phyloP scores from a whole-genome alignment of 2,329 filamentous ascomycete genomes.

The Fusarium sp. region DNA sequence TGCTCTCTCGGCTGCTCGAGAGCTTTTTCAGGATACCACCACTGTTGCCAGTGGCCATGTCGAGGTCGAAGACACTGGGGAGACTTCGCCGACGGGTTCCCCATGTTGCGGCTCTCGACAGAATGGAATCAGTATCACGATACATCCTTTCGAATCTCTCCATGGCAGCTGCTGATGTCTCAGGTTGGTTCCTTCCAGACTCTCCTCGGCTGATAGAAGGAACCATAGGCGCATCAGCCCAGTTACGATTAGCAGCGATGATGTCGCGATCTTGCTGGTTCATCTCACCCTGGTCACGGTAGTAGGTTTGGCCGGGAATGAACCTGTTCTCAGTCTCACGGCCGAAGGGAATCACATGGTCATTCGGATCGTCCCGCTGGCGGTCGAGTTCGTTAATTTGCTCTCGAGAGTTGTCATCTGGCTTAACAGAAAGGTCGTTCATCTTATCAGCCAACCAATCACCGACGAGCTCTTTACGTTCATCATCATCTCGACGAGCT shows the following conservation, averaged over 20 bases:
- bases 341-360: slow-evolving; percentile 60
- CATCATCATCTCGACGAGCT: slow-evolving; percentile 56
- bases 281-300: slow-evolving; percentile 57
- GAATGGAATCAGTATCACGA: slow-evolving; percentile 68
- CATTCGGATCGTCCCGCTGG: slow-evolving; percentile 49
- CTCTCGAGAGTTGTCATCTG: slow-evolving; percentile 44
- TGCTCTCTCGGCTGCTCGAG: slow-evolving; percentile 64
- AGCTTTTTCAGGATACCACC: slow-evolving; percentile 74
- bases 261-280: slow-evolving; percentile 63
- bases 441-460: slow-evolving; percentile 62
- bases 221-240: slow-evolving; percentile 63
- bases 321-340: slow-evolving; percentile 64
- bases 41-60: slow-evolving; percentile 65
- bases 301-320: slow-evolving; percentile 65
- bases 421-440: slow-evolving; percentile 46
- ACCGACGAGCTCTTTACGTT: slow-evolving; percentile 65
- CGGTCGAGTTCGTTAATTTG: slow-evolving; percentile 43
- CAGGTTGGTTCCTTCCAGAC: slow-evolving; percentile 59
- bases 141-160: slow-evolving; percentile 65
- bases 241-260: slow-evolving; percentile 62
- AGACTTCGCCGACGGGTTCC: slow-evolving; percentile 76
- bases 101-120: slow-evolving; percentile 76
- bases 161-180: slow-evolving; percentile 67
- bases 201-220: slow-evolving; percentile 58
- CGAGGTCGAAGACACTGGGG: slow-evolving; percentile 70